A percentile compares a stretch with the other conserved stretches of the same genome.
phyloP scores from a whole-genome alignment of 129 eudicot species.

The Pulicaria dysenterica region DNA sequence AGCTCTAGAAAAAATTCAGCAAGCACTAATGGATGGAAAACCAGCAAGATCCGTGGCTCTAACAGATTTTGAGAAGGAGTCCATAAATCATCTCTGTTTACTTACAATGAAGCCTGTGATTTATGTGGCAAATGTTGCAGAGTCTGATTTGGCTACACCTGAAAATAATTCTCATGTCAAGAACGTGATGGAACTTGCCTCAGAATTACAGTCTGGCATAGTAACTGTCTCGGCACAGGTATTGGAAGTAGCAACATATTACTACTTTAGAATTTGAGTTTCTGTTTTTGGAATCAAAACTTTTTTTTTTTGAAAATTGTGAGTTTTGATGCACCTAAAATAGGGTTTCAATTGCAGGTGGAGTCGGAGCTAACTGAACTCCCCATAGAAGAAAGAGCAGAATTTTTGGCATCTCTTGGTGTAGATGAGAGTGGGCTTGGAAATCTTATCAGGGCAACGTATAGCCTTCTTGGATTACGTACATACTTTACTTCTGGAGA shows the following conservation, averaged over 20 bases:
- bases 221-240: conserved; percentile 99
- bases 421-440: conserved; percentile 94
- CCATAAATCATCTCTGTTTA: conserved; percentile 82
- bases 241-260: conserved; percentile 6
- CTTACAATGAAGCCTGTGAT: conserved; percentile 96
- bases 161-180: conserved; percentile 76
- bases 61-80: conserved; percentile 74
- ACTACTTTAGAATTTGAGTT: conserved; percentile 8
- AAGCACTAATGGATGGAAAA: conserved; percentile 80
- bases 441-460: conserved; percentile 93
- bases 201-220: conserved; percentile 82
- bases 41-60: conserved; percentile 94
- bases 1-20: conserved; percentile 73
- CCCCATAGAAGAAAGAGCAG: conserved; percentile 83
- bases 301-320: not conserved
- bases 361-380: conserved; percentile 95
- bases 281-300: not conserved
- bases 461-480: conserved; percentile 83
- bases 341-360: conserved; percentile 52
- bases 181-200: conserved; percentile 76
- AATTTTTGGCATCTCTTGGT: conserved; percentile 85
- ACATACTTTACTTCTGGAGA: conserved; percentile 97
- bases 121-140: conserved; percentile 93
- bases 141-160: conserved; percentile 89
- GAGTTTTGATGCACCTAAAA: conserved; percentile 23